Evolutionary conservation across 352 stramenopile species (phyloP).

Genomic region (Phytophthora hybrid): DNA sequence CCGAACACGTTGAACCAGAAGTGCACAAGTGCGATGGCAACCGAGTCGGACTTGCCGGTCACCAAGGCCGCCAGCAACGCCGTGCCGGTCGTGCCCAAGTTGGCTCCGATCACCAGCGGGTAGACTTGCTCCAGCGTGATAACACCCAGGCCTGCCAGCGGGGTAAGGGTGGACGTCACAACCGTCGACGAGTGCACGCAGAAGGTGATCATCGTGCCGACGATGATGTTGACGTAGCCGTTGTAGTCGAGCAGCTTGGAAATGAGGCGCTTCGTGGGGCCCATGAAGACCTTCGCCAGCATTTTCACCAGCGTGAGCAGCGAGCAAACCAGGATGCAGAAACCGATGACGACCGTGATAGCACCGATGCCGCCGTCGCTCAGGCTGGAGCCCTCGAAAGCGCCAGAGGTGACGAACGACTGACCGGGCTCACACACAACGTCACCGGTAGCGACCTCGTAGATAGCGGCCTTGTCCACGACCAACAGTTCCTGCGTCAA

Average conservation of each 20-base stretch:
- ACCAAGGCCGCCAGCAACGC: slow-evolving; percentile 90
- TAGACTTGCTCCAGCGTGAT: slow-evolving; percentile 92
- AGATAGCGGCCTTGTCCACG: slow-evolving; percentile 48
- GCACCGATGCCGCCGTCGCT: slow-evolving; percentile 55
- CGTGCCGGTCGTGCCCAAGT: slow-evolving; percentile 92
- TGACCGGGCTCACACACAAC: slow-evolving; percentile 29
- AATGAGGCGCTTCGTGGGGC: slow-evolving; percentile 85
- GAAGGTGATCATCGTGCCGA: slow-evolving; percentile 88
- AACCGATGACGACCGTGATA: slow-evolving; percentile 55
- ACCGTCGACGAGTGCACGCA: slow-evolving; percentile 92
- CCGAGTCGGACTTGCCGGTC: slow-evolving; percentile 73
- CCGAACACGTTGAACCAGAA: slow-evolving; percentile 94
- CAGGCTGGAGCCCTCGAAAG: slow-evolving; percentile 44
- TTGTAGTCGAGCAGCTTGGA: slow-evolving; percentile 91
- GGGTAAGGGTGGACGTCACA: slow-evolving; percentile 91
- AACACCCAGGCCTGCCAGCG: slow-evolving; percentile 88
- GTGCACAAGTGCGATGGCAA: slow-evolving; percentile 92
- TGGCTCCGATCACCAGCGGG: slow-evolving; percentile 92
- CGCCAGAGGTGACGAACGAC: slow-evolving; percentile 52
- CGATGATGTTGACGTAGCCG: slow-evolving; percentile 89
- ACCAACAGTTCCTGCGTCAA: slow-evolving; percentile 42
- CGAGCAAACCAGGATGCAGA: slow-evolving; percentile 57
- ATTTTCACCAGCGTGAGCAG: slow-evolving; percentile 60
- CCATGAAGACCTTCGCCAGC: slow-evolving; percentile 77
- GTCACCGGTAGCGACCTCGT: slow-evolving; percentile 45